Conservation (phyloP, 169 alveolate genomes). For the Miamiensis avidus region DNA sequence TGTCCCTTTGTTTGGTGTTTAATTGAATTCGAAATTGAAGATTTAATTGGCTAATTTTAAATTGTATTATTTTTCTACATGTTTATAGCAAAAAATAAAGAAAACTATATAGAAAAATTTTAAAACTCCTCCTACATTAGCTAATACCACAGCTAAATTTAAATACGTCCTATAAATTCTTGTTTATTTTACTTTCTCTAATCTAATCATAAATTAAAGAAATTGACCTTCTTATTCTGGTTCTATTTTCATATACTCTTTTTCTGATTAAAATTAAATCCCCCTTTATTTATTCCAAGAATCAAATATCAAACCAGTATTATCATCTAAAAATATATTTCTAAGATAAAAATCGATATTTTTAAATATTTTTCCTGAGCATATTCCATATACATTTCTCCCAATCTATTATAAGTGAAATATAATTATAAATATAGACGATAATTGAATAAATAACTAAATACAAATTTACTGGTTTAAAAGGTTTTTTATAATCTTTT, state of each 20-base stretch:
- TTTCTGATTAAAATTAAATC: too few relatives aligned
- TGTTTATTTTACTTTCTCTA: background rate
- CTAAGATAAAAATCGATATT: background rate
- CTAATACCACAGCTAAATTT: background rate
- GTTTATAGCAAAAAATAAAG: too few relatives aligned
- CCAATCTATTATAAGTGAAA: background rate
- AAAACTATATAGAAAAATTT: too few relatives aligned
- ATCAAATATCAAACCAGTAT: background rate
- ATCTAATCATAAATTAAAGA: background rate
- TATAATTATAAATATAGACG: too few relatives aligned
- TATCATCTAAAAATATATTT: background rate
- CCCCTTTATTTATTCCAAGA: background rate
- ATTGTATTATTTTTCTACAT: background rate
- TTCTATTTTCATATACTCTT: background rate
- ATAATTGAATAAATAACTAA: too few relatives aligned
- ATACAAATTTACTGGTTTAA: background rate
- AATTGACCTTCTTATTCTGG: background rate
- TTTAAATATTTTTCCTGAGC: background rate
- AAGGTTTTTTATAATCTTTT: background rate
- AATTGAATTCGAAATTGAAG: background rate
- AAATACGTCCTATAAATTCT: background rate
- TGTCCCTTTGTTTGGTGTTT: too few relatives aligned
- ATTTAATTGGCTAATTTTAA: background rate
- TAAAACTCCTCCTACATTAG: background rate
- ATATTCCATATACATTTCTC: background rate